Evolutionary conservation across 768 basidiomycete genomes (phyloP), one percentile per base, ranked within the genome.

Genomic region (Collybia sordida): DNA sequence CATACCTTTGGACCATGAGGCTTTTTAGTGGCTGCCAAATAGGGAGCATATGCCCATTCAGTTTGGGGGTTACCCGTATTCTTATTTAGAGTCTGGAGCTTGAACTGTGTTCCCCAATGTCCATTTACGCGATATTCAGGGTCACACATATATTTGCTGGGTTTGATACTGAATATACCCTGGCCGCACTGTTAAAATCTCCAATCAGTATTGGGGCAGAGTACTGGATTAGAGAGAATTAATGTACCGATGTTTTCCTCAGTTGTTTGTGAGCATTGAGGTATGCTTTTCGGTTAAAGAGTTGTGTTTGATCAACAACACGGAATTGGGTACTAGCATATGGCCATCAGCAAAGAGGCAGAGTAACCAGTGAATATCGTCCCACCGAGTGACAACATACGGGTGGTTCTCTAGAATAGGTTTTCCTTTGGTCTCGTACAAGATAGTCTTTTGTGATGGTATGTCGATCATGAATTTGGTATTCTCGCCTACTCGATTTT

Each of bases 341-440:
- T 25, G 24, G 23, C n/a, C 4, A 41, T 12, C 37, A 25, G 15
- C 28, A 27, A 28, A 42, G n/a, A 14, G 6, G 9, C 1, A n/a
- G n/a, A 3, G 12, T 19, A 40, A 38, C 9, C 34, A 23, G 24
- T 46, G 18, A 4, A 12, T 12, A 21, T 15, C 15, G 24, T 38
- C 59, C 12, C 38, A 69, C 70, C 69, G 66, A 27, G 71, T 70
- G 15, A 70, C 59, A 28, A 74, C 56, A 35, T 70, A 70, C 3
- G 72, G 72, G 49, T 70, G 71, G 3, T 50, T 51, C n/a, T 55
- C 47, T 8, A 64, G 49, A 19, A 55, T 52, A 1, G 60, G 51
- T 6, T 52, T 53, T 17, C 52, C 56, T 17, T 55, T 47, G 3
- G 62, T 62, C 1, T 41, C 57, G 18, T 19, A 15, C 24, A 25